Percentiles rank a stretch among this genome's conserved stretches.
Evolutionary conservation across 2,329 filamentous ascomycete genomes (phyloP).

Genomic region (Microcera coccophila): DNA sequence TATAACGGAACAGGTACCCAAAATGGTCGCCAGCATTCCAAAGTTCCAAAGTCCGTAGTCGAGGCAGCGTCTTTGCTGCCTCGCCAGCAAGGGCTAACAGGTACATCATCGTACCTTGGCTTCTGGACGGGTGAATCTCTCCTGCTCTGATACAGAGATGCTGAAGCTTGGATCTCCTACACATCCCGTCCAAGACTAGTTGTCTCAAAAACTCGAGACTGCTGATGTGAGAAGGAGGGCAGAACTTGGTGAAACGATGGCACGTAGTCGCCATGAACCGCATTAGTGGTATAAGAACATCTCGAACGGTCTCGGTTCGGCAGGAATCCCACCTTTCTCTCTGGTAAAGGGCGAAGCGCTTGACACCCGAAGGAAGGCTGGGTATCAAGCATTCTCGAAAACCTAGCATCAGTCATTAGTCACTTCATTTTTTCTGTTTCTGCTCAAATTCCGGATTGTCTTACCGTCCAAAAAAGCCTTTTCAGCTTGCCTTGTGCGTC

Average conservation of each 20-base stretch:
- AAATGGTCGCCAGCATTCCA: background rate
- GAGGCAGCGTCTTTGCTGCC: constrained; percentile 1
- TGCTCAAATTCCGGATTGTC: background rate
- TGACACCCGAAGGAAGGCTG: constrained; percentile 6
- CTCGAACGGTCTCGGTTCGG: too few relatives aligned
- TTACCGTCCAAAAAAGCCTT: constrained; percentile 2
- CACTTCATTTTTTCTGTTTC: background rate
- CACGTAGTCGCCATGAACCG: background rate
- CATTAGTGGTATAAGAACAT: background rate
- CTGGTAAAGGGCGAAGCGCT: constrained; percentile 2
- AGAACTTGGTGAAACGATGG: constrained; percentile 4
- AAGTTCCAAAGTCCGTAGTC: constrained; percentile 2
- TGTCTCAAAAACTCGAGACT: background rate
- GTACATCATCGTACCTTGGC: background rate
- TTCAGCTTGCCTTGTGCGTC: background rate
- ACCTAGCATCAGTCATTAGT: constrained; percentile 7
- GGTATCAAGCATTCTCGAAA: constrained; percentile 4
- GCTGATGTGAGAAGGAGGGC: background rate
- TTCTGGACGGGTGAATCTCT: background rate
- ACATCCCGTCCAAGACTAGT: background rate
- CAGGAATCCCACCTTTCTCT: background rate
- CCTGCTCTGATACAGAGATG: background rate
- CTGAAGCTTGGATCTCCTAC: background rate
- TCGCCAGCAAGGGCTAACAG: background rate
- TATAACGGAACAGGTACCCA: constrained; percentile 6